These are phyloP conservation scores for Candida xyloterini DNA, from an alignment of 805 yeast species.

Conservation along the genomic window DNA sequence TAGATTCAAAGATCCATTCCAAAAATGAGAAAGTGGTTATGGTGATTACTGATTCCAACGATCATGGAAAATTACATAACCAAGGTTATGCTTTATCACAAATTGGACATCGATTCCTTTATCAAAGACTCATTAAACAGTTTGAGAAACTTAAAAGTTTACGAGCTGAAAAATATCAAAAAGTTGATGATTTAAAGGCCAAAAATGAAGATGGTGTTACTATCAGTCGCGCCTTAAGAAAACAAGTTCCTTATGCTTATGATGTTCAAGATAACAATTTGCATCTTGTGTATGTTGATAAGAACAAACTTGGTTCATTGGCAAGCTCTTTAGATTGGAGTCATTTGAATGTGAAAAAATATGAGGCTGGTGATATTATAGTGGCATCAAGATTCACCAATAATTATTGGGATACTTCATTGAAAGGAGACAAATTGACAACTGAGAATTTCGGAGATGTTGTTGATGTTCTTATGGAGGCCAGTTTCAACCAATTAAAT, in stretches of 20 bases:
- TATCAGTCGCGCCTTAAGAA: conserved; percentile 48
- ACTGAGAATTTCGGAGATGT: conserved; percentile 9
- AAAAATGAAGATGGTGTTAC: conserved; percentile 40
- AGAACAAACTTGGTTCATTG: conserved; percentile 30
- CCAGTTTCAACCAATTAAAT: conserved; percentile 7
- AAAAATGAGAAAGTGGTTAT: conserved; percentile 46
- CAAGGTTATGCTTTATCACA: conserved; percentile 34
- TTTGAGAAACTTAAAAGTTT: conserved; percentile 32
- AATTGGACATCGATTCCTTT: conserved; percentile 45
- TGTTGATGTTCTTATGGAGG: conserved; percentile 11
- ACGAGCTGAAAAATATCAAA: conserved; percentile 38
- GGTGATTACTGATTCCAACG: conserved; percentile 44
- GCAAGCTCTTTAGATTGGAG: conserved; percentile 36
- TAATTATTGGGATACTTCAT: conserved; percentile 23
- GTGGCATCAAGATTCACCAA: conserved; percentile 42
- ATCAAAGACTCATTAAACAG: conserved; percentile 36
- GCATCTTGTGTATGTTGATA: conserved; percentile 49
- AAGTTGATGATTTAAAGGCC: conserved; percentile 43
- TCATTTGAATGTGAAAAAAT: conserved; percentile 31
- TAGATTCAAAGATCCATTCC: conserved; percentile 23
- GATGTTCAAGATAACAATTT: conserved; percentile 32
- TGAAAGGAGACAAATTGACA: conserved; percentile 10
- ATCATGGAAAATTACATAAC: conserved; percentile 25
- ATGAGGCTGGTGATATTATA: conserved; percentile 53
- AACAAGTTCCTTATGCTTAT: conserved; percentile 44